Conservation (phyloP, 768 basidiomycete genomes). For the Punctularia strigosozonata region DNA sequence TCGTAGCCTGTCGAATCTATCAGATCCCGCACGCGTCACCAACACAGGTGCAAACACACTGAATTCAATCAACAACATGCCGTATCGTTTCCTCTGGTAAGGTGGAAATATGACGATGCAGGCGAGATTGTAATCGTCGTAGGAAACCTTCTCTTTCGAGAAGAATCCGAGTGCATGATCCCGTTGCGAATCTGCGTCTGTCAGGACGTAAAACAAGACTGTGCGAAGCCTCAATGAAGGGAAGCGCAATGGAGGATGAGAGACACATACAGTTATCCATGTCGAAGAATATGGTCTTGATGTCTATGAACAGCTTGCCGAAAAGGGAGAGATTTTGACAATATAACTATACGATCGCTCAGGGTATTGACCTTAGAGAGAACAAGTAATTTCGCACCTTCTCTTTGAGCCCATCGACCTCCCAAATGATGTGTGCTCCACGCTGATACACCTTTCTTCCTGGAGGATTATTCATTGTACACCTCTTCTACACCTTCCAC, state of each 20-base stretch:
- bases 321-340: conserved; percentile 94
- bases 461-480: conserved; percentile 62
- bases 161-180: conserved; percentile 79
- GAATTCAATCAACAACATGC: conserved; percentile 96
- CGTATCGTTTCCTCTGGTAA: conserved; percentile 81
- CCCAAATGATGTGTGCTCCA: conserved; percentile 87
- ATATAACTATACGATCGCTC: conserved; percentile 51
- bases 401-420: conserved; percentile 80
- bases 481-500: conserved; percentile 41
- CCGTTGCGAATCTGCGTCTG: conserved; percentile 65
- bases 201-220: conserved; percentile 91
- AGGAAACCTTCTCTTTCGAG: conserved; percentile 86
- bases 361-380: neutral
- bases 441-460: conserved; percentile 85
- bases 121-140: conserved; percentile 95
- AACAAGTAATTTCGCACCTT: conserved; percentile 40
- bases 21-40: neutral
- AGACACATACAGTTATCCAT: conserved; percentile 62
- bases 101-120: conserved; percentile 95
- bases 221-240: conserved; percentile 3
- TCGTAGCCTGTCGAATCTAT: conserved; percentile 63
- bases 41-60: conserved; percentile 41
- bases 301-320: conserved; percentile 97
- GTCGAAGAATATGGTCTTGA: conserved; percentile 91
- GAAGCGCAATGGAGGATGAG: neutral